These are phyloP conservation scores for Fusarium brachygibbosum DNA, from an alignment of 2,329 filamentous ascomycete species.

Conservation along the genomic window DNA sequence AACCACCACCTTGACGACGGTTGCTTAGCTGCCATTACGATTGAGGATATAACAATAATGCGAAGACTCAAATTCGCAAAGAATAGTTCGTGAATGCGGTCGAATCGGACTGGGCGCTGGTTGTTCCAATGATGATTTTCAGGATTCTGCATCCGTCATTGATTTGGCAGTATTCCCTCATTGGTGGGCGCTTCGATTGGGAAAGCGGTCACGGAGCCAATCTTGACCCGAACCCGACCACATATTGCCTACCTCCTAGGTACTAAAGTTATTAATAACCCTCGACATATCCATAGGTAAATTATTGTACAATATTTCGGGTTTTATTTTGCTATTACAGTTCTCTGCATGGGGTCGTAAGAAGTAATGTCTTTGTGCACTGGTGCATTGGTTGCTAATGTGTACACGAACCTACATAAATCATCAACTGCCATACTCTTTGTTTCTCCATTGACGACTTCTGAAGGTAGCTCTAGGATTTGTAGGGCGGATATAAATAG, in stretches of 20 bases:
- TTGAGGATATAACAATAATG: neutral
- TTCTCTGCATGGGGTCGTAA: neutral
- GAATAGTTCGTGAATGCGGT: constrained; percentile 4
- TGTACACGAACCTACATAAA: neutral
- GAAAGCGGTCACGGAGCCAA: constrained; percentile 47
- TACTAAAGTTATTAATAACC: too few species aligned
- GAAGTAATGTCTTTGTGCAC: neutral
- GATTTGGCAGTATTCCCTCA: constrained; percentile 48
- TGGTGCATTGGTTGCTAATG: neutral
- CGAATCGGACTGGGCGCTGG: constrained; percentile 6
- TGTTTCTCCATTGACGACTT: neutral
- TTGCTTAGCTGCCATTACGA: constrained; percentile 58
- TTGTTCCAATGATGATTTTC: constrained; percentile 50
- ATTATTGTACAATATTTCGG: neutral
- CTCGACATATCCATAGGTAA: neutral
- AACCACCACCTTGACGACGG: constrained; percentile 66
- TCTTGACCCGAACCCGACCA: constrained; percentile 29
- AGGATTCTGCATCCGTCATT: constrained; percentile 50
- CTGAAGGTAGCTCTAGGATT: neutral
- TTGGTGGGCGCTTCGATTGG: constrained; percentile 15
- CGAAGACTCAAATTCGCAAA: neutral
- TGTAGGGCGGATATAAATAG: too few species aligned
- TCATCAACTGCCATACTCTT: neutral
- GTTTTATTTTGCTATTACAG: neutral
- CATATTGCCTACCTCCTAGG: neutral